Evolutionary conservation across 116 monocot species (phyloP), one percentile per base, ranked within the genome.

Genomic region (Thalassia testudinum): DNA sequence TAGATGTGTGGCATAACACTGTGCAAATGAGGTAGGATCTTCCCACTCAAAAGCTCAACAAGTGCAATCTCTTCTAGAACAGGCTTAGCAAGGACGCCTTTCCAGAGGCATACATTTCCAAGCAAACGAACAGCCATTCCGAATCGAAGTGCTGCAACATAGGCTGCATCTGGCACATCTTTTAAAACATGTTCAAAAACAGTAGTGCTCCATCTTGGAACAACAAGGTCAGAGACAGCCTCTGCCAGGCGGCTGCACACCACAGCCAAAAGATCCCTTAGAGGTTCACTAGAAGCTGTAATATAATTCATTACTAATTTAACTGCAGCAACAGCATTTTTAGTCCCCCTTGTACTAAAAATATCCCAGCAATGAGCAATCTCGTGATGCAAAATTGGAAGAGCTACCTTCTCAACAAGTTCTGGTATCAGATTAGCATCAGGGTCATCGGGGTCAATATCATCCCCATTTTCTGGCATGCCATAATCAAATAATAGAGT

Each of bases 351-450:
- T 23, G 99, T 86, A 65, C 91, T 99, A 8, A 83, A 60, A 24
- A 90, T 62, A 54, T 99, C 91, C 99, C 90, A 99, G 30, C 99
- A 99, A 54, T 80, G 66, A 19, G 56, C 78, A 50, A 99, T 75
- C 37, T 90, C 75, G 65, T 86, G 86, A 64, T 82, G 86, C 63
- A 99, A 68, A 30, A 86, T 83, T 20, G 90, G 90, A 71, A 99
- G 85, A 18, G 86, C 99, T 16, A 90, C 80, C 77, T 90, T 86
- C 49, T 99, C 99, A 24, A 99, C 83, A 25, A 99, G 54, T 28
- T 59, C 77, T 7, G 99, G 99, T 28, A 99, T 70, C 58, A 97
- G 85, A 51, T 86, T 76, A 37, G 47, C 55, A 73, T 99, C 99
- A n/a, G 70, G 45, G 76, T 99, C 90, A 59, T 82, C 66, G 26